Evolutionary conservation across 2,329 filamentous ascomycete species (phyloP), one percentile per base, ranked within the genome.

Genomic region (Cordyceps tenuipes): DNA sequence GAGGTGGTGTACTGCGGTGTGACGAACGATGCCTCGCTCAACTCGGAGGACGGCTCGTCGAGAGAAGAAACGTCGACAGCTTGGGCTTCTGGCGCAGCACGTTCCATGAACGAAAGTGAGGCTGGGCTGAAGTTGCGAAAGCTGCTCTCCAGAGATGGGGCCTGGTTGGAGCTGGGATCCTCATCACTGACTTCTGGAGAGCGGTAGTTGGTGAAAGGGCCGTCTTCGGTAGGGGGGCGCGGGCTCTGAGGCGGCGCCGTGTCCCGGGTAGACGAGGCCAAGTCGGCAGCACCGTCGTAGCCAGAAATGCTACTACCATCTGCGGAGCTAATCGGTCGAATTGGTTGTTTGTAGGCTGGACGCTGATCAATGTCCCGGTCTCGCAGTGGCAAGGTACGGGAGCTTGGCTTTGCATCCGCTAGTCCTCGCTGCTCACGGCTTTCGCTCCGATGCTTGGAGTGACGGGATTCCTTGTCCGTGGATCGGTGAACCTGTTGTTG

Each of bases 81-180:
- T 17, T 9, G 4, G 8, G n/a, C 2, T 2, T 19, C 12, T 2
- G 53, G 4, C 3, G n/a, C 19, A 17, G 17, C 10, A 19, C 3
- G n/a, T 2, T 8, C 19, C 7, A 19, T 49, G 66, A 62, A 62
- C 65, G n/a, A 3, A 13, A n/a, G n/a, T 6, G 46, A 43, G 2
- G n/a, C 31, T 31, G 31, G 47, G 10, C 6, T 9, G 62, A 46
- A 75, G 62, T 5, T 72, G 68, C 46, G 68, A 55, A 21, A 50
- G 21, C 48, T 52, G 36, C 47, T 59, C 39, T 51, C 39, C 23
- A 59, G 19, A 8, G 56, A 52, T 5, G 2, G 26, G 7, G 47
- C 26, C 46, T 52, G 39, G 9, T 46, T 5, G 26, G 39, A 52
- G 48, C 34, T 58, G 31, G 15, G 31, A n/a, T 44, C 34, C 12